These are phyloP conservation scores for Fusarium pilosicola DNA, from an alignment of 2,329 filamentous ascomycete genomes.

Conservation along the genomic window DNA sequence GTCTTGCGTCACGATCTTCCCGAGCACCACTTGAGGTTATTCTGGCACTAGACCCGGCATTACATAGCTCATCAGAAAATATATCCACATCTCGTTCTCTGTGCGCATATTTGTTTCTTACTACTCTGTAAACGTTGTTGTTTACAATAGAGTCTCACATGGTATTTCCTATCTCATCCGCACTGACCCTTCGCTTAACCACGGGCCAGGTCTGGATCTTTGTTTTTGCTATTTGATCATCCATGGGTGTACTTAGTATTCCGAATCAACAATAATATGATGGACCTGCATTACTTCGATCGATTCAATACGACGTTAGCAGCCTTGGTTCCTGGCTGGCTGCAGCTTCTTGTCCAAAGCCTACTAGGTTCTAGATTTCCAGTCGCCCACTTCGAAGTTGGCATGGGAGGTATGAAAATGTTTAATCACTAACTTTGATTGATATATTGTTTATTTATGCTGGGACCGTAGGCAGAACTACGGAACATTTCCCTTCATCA, in stretches of 20 bases:
- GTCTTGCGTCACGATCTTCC: constrained; percentile 47
- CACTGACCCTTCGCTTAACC: constrained; percentile 9
- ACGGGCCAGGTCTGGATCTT: constrained; percentile 11
- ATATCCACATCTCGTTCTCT: constrained; percentile 21
- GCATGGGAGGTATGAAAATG: background rate
- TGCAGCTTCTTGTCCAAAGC: background rate
- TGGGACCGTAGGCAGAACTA: background rate
- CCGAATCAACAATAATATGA: constrained; percentile 8
- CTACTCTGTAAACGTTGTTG: background rate
- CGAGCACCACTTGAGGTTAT: constrained; percentile 41
- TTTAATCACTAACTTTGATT: background rate
- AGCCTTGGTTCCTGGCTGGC: constrained; percentile 13
- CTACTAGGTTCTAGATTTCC: constrained; percentile 1
- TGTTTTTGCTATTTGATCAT: constrained; percentile 2
- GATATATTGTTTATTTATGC: background rate
- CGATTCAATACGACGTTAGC: constrained; percentile 20
- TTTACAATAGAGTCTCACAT: constrained; percentile 9
- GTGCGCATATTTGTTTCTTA: constrained; percentile 24
- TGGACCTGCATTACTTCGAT: constrained; percentile 19
- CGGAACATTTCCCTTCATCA: background rate
- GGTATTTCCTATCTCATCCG: constrained; percentile 4
- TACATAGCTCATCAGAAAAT: constrained; percentile 11
- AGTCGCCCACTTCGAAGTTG: background rate
- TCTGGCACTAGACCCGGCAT: constrained; percentile 40
- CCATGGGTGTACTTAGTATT: background rate